Percentiles rank a stretch among this genome's conserved stretches.
Evolutionary conservation across 2,329 filamentous ascomycete species (phyloP).

Genomic region (Aspergillus ochraceus): DNA sequence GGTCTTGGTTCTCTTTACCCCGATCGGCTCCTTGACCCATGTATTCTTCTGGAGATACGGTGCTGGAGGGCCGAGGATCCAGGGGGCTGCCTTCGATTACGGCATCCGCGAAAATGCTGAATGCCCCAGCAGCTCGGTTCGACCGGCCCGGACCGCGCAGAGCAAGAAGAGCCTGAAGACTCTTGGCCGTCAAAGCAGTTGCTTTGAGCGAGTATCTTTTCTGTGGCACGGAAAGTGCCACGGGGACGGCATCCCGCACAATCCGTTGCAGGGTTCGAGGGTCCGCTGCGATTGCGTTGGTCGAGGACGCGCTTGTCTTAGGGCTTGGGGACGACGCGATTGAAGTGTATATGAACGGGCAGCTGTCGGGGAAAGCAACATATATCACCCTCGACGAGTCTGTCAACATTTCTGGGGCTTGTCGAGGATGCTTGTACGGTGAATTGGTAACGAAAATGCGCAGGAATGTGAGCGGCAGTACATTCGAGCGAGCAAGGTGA

Average conservation of each 20-base stretch:
- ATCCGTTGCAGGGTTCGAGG: slow-evolving; percentile 66
- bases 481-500: slow-evolving; percentile 70
- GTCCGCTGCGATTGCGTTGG: slow-evolving; percentile 44
- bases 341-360: slow-evolving; percentile 71
- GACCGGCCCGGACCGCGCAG: slow-evolving; percentile 68
- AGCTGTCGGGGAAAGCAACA: slow-evolving; percentile 77
- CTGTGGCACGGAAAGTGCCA: slow-evolving; percentile 73
- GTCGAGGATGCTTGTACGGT: slow-evolving; percentile 65
- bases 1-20: slow-evolving; percentile 16
- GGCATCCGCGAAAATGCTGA: slow-evolving; percentile 74
- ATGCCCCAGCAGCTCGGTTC: slow-evolving; percentile 74
- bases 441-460: slow-evolving; percentile 78
- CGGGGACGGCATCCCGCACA: slow-evolving; percentile 76
- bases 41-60: slow-evolving; percentile 33
- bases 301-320: slow-evolving; percentile 24
- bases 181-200: slow-evolving; percentile 70
- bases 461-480: slow-evolving; percentile 66
- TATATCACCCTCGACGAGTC: slow-evolving; percentile 72
- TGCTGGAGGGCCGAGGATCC: slow-evolving; percentile 45
- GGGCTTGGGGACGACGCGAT: slow-evolving; percentile 44
- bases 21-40: slow-evolving; percentile 13
- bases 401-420: slow-evolving; percentile 40
- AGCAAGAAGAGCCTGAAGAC: slow-evolving; percentile 67
- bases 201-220: slow-evolving; percentile 68
- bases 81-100: slow-evolving; percentile 52